Conservation (phyloP, 148 eudicot species). For the Nyssa sinensis region DNA sequence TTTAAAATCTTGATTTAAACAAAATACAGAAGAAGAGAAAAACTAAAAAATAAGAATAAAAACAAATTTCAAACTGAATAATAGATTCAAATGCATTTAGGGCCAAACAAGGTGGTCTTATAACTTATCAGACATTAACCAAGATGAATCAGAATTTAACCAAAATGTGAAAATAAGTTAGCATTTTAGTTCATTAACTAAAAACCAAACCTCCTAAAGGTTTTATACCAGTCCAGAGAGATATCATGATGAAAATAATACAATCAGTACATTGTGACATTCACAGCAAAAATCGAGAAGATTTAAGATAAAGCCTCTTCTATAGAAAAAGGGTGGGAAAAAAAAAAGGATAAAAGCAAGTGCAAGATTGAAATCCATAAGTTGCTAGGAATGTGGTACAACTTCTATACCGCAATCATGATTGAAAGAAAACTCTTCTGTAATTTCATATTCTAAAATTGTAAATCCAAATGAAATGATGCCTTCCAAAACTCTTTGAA, state of each 20-base stretch:
- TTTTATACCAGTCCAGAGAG: background rate
- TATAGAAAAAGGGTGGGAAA: too few species aligned
- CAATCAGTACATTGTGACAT: background rate
- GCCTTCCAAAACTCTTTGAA: background rate
- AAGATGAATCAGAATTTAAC: background rate
- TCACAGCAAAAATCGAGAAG: background rate
- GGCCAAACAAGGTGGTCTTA: background rate
- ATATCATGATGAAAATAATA: background rate
- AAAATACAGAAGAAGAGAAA: background rate
- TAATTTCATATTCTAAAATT: background rate
- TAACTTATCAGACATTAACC: background rate
- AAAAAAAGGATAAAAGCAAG: too few species aligned
- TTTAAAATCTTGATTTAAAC: background rate
- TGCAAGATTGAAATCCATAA: background rate
- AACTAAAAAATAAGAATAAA: background rate
- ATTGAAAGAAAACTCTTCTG: background rate
- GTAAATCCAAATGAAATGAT: background rate
- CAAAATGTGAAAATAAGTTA: background rate
- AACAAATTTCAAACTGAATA: background rate
- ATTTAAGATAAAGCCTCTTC: background rate
- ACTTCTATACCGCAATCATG: background rate
- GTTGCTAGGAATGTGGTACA: too few species aligned
- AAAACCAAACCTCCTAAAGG: background rate
- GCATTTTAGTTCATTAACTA: background rate
- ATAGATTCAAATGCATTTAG: background rate